Evolutionary conservation across 495 filamentous ascomycete species (phyloP).

Genomic region (Penicillium manginii): DNA sequence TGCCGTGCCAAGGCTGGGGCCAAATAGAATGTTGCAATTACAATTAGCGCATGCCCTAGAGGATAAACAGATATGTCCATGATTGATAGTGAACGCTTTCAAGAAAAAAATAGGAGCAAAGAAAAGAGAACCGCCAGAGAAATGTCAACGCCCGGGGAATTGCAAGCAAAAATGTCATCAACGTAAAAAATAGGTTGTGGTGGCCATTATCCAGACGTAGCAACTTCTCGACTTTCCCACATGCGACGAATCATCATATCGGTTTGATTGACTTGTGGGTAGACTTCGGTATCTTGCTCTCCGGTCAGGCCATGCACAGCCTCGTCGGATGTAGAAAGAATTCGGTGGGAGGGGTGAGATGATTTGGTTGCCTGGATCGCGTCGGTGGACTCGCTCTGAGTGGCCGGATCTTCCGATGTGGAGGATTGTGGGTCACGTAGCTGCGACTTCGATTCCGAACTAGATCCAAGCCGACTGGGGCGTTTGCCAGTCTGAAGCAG

Average conservation of each 20-base stretch:
- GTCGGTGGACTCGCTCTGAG: constrained; percentile 39
- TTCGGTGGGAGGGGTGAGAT: constrained; percentile 43
- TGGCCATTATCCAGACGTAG: constrained; percentile 34
- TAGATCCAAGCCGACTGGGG: constrained; percentile 23
- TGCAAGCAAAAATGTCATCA: constrained; percentile 17
- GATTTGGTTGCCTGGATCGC: constrained; percentile 25
- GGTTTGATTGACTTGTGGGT: constrained; percentile 27
- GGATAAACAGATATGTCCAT: constrained; percentile 6
- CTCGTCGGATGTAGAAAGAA: constrained; percentile 49
- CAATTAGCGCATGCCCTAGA: constrained; percentile 1
- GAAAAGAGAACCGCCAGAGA: constrained; percentile 3
- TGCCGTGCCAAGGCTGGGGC: constrained; percentile 15
- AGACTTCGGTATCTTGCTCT: constrained; percentile 34
- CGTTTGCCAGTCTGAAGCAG: constrained; percentile 33
- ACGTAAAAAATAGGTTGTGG: constrained; percentile 10
- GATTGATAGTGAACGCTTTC: not conserved
- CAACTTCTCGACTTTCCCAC: constrained; percentile 53
- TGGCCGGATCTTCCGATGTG: constrained; percentile 30
- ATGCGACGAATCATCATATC: constrained; percentile 53
- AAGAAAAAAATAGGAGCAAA: not conserved
- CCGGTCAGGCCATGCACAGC: constrained; percentile 22
- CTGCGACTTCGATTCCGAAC: constrained; percentile 31
- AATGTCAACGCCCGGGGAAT: constrained; percentile 17
- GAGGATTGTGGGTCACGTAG: constrained; percentile 29
- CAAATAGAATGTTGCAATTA: constrained; percentile 15